Conservation (phyloP, 805 yeast genomes). For the Kurtzmaniella fragi region DNA sequence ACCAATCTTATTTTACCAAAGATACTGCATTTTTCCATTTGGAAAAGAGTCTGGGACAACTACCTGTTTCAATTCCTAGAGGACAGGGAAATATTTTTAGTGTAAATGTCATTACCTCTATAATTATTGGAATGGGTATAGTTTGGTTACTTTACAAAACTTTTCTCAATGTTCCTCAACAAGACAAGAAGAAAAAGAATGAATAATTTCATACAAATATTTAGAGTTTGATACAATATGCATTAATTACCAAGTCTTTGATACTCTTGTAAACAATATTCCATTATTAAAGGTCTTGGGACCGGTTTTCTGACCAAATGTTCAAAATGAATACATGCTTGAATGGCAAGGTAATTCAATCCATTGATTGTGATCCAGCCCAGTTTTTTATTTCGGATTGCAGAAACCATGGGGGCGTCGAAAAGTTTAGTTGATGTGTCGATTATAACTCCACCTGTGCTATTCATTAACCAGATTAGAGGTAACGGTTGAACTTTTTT, state of each 20-base stretch:
- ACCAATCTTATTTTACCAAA: constrained; percentile 32
- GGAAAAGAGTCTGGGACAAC: neutral
- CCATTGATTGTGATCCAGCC: constrained; percentile 13
- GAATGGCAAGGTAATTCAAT: constrained; percentile 11
- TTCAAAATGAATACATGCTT: constrained; percentile 12
- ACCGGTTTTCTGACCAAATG: constrained; percentile 13
- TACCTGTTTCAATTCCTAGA: neutral
- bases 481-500: constrained; percentile 1
- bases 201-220: no score
- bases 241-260: no score
- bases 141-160: constrained; percentile 1
- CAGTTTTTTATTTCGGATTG: constrained; percentile 3
- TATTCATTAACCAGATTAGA: constrained; percentile 9
- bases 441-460: constrained; percentile 12
- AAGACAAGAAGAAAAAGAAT: neutral
- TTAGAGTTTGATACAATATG: no score
- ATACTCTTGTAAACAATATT: no score
- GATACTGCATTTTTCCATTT: constrained; percentile 37
- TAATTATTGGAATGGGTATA: neutral
- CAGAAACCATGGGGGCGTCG: constrained; percentile 5
- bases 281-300: constrained; percentile 10
- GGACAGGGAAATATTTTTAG: neutral
- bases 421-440: constrained; percentile 11
- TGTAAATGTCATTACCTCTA: neutral
- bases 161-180: neutral